Conservation (phyloP, 1,284 basidiomycete species). For the Polyporus tsugae region DNA sequence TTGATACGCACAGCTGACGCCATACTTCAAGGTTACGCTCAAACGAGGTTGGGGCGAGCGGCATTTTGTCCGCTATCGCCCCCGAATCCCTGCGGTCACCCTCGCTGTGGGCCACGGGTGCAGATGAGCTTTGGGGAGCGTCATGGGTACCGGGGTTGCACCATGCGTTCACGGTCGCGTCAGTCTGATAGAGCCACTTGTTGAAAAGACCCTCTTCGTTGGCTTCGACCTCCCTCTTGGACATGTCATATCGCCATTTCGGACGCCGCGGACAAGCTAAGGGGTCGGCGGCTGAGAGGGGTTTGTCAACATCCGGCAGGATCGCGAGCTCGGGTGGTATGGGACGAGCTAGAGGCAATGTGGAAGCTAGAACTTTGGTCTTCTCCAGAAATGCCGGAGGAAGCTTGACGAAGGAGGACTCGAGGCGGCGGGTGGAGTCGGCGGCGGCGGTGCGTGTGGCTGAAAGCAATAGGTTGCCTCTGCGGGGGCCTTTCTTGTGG, state of each 20-base stretch:
- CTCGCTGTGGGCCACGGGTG: conserved; percentile 32
- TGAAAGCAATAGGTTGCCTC: conserved; percentile 19
- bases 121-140: conserved; percentile 13
- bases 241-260: conserved; percentile 85
- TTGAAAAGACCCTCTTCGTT: conserved; percentile 85
- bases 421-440: conserved; percentile 61
- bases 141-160: conserved; percentile 41
- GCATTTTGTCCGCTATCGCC: conserved; percentile 49
- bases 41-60: conserved; percentile 77
- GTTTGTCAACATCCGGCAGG: conserved; percentile 43
- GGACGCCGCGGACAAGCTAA: conserved; percentile 75
- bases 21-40: conserved; percentile 93
- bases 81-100: conserved; percentile 34
- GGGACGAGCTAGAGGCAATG: conserved; percentile 65
- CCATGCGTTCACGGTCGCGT: conserved; percentile 66
- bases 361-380: conserved; percentile 66
- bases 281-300: conserved; percentile 9
- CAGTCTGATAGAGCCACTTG: conserved; percentile 76
- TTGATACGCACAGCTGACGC: conserved; percentile 79
- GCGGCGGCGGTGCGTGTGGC: conserved; percentile 38
- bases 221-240: conserved; percentile 85
- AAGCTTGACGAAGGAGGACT: conserved; percentile 78
- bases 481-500: conserved; percentile 29
- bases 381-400: conserved; percentile 69
- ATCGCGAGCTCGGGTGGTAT: conserved; percentile 55